A percentile compares a stretch with the other conserved stretches of the same genome.
Evolutionary conservation across 805 yeast species (phyloP).

Genomic region (Metschnikowia anglica): DNA sequence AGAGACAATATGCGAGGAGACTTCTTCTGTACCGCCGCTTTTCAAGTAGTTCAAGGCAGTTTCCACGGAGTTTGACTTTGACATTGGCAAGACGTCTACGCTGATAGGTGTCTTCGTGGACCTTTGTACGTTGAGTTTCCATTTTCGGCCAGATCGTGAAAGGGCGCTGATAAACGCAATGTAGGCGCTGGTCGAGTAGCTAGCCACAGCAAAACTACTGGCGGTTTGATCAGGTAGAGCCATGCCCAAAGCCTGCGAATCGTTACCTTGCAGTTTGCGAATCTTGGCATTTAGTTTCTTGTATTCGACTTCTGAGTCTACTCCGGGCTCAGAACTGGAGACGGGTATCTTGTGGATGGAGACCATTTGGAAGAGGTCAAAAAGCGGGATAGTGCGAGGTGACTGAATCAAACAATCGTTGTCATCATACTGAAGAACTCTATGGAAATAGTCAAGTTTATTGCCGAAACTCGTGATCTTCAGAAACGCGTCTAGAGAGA

Average conservation of each 20-base stretch:
- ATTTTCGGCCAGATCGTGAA: constrained; percentile 14
- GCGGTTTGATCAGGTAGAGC: constrained; percentile 6
- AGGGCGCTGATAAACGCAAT: constrained; percentile 19
- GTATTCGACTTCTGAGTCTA: not conserved
- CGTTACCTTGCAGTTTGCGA: not conserved
- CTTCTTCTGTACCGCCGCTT: constrained; percentile 20
- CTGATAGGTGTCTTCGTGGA: constrained; percentile 33
- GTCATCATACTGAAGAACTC: constrained; percentile 42
- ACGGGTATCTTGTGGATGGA: not conserved
- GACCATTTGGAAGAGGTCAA: constrained; percentile 29
- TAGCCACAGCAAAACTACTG: constrained; percentile 3
- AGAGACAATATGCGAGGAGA: constrained; percentile 23
- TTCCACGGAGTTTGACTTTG: constrained; percentile 15
- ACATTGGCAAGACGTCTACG: constrained; percentile 34
- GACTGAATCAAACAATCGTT: constrained; percentile 30
- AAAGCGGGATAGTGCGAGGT: constrained; percentile 35
- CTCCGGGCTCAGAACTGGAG: not conserved
- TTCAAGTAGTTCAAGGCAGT: constrained; percentile 24
- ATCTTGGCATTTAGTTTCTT: not conserved
- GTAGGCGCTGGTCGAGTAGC: constrained; percentile 13
- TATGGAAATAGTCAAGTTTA: constrained; percentile 48
- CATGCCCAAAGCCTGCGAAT: constrained; percentile 7
- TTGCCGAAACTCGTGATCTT: constrained; percentile 38
- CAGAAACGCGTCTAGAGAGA: constrained; percentile 43
- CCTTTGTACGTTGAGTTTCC: constrained; percentile 27